Evolutionary conservation across 106 monocot species (phyloP), one percentile per base, ranked within the genome.

Genomic region (Posidonia australis): DNA sequence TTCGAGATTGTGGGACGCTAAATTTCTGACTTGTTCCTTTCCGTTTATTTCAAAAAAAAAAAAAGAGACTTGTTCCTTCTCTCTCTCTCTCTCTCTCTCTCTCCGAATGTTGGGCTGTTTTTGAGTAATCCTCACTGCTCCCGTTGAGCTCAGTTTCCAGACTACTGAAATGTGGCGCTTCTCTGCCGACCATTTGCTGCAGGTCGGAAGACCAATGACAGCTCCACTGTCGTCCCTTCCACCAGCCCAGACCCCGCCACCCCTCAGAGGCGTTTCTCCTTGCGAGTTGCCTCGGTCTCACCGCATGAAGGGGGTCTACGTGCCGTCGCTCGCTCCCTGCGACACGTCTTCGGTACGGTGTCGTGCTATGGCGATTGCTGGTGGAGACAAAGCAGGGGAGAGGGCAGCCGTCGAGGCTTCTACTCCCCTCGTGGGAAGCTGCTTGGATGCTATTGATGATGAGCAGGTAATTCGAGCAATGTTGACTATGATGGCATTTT

Each of bases 271-370:
- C 46, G 68, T 69, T 13, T 63, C 61, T 30, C 51, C 53, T 10
- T 27, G 57, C 58, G 51, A 58, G 23, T 76, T 59, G 18, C 60
- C 69, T 47, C 81, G 56, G 14, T 58, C 72, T 14, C 72, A 72
- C 46, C 76, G 75, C 26, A 51, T 85, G 54, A 85, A 80, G 65
- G 79, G 75, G n/a, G 85, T 84, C 42, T 89, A 77, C 70, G 72
- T 75, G 23, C 82, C 79, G 20, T 45, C 77, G 28, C 16, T 63
- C 41, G 21, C 49, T 31, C 23, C 67, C 16, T 69, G 28, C 43
- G 49, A 70, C n/a, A 13, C 32, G 67, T 13, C 66, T 28, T 45
- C 59, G 12, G 53, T 58, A 16, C 72, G 65, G 5, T 60, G 48
- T 44, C 76, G 69, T 22, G 63, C 23, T 25, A 48, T 68, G 43